Base-by-base conservation (phyloP, 352 stramenopile genomes). In the Globisporangium mamillatum region DNA sequence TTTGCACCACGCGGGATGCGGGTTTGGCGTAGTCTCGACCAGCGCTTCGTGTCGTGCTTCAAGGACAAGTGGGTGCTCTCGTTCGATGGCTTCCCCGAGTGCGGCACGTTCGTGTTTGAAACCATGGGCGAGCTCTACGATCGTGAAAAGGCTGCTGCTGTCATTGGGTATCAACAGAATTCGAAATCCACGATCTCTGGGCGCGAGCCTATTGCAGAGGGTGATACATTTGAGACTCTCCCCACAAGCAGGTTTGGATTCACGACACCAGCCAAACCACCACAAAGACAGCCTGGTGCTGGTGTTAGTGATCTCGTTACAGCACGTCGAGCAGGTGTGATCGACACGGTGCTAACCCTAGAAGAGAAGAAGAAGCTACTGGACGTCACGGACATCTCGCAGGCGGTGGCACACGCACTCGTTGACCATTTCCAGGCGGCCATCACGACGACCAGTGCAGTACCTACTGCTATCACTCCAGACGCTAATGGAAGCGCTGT, bases 121-220 rank as follows among this genome's bases (percentile, higher is more conserved):
- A 71, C 70, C 20, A 72, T 73, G 61, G 66, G 70, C 20, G 66
- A 75, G 32, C 16, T 75, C 4, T 75, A 75, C 50, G 70, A 73
- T 25, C 61, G 60, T 53, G 66, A 73, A 16, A 66, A 67, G 55
- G n/a, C 12, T n/a, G n/a, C 54, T 57, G n/a, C 5, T 16, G 9
- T 18, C 24, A 14, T n/a, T 34, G 29, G 29, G 9, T 8, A 59
- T 34, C 29, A 44, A 10, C 61, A 29, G 4, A 22, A 25, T 3
- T 32, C 18, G 14, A 44, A 32, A n/a, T 8, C 44, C 38, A 46
- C 3, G 38, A 7, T 46, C 12, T 38, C 14, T 7, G 14, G 16
- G 5, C 25, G 36, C 9, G 55, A 56, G 1, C 27, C 22, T 0
- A 56, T 50, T 10, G 20, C 18, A 7, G 34, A 61, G 16, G 20